A percentile compares a stretch with the other conserved stretches of the same genome.
Evolutionary conservation across 2,329 filamentous ascomycete genomes (phyloP).

Genomic region (Ophiostoma ulmi): DNA sequence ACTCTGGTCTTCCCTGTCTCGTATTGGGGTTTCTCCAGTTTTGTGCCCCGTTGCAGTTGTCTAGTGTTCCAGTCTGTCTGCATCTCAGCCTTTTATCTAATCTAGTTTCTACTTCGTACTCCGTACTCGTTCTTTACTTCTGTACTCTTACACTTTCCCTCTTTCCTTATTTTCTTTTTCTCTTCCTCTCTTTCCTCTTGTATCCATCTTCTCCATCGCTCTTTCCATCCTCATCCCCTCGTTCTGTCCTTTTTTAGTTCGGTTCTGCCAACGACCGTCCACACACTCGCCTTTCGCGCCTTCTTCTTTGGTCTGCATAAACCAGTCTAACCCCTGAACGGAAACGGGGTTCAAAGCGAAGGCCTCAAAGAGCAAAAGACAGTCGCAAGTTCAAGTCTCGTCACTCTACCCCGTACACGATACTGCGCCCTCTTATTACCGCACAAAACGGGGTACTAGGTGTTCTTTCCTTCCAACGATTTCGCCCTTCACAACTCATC

Average conservation of each 20-base stretch:
- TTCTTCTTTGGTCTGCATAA: conserved; percentile 8
- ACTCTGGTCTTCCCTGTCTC: conserved; percentile 1
- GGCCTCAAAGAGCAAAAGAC: not conserved
- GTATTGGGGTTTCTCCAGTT: conserved; percentile 2
- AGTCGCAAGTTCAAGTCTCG: not conserved
- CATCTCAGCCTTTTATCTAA: conserved; percentile 7
- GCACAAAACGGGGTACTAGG: not conserved
- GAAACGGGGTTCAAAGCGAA: conserved; percentile 5
- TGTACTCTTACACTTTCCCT: not conserved
- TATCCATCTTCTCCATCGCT: not conserved
- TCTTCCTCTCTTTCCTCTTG: not conserved
- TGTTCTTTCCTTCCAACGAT: not conserved
- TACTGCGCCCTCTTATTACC: not conserved
- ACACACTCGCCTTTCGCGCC: not conserved
- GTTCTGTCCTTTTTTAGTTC: not conserved
- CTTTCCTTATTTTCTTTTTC: not conserved
- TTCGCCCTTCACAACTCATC: not conserved
- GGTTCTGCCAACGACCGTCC: not conserved
- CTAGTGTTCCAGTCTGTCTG: not conserved
- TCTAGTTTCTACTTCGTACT: not conserved
- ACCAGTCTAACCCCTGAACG: conserved; percentile 9
- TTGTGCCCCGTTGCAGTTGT: not conserved
- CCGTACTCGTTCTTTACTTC: not conserved
- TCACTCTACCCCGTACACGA: not conserved
- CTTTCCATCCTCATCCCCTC: not conserved